Conservation (phyloP, 805 yeast genomes). For the Metschnikowia baotianmanensis region DNA sequence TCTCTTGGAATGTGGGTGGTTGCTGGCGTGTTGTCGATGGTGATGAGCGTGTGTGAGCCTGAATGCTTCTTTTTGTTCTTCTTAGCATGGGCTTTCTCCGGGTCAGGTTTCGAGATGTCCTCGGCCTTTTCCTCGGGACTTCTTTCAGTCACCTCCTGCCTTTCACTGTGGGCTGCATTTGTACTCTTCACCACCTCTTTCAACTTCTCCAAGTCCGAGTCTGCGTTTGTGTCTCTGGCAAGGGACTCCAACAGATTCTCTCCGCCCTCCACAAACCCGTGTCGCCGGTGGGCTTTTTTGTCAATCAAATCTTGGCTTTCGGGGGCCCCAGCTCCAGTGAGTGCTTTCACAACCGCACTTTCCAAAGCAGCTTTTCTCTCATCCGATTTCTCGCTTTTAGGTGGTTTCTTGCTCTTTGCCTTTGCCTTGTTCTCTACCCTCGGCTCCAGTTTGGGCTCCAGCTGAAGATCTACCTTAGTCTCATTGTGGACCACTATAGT, state of each 20-base stretch:
- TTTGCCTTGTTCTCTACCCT: not conserved
- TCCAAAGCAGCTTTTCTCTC: not conserved
- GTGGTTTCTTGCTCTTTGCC: not conserved
- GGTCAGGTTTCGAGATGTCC: not conserved
- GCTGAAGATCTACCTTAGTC: too few relatives aligned
- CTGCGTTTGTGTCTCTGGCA: not conserved
- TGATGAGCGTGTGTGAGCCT: not conserved
- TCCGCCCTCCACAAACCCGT: too few relatives aligned
- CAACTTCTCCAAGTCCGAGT: constrained; percentile 5
- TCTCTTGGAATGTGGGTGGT: not conserved
- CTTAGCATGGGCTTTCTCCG: not conserved
- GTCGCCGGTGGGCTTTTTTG: too few relatives aligned
- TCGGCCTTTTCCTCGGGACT: not conserved
- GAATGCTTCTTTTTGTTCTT: not conserved
- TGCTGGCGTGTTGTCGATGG: not conserved
- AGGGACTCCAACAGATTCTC: not conserved
- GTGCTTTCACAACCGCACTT: not conserved
- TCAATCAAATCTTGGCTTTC: not conserved
- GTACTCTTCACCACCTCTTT: constrained; percentile 1
- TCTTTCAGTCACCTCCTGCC: too few relatives aligned
- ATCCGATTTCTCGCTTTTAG: not conserved
- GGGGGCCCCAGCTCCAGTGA: not conserved
- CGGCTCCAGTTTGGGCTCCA: too few relatives aligned
- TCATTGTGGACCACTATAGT: too few relatives aligned
- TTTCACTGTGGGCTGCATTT: not conserved